Percentiles rank a stretch among this genome's conserved stretches.
phyloP scores from a whole-genome alignment of 1,284 basidiomycete genomes.

The Ganoderma leucocontextum region DNA sequence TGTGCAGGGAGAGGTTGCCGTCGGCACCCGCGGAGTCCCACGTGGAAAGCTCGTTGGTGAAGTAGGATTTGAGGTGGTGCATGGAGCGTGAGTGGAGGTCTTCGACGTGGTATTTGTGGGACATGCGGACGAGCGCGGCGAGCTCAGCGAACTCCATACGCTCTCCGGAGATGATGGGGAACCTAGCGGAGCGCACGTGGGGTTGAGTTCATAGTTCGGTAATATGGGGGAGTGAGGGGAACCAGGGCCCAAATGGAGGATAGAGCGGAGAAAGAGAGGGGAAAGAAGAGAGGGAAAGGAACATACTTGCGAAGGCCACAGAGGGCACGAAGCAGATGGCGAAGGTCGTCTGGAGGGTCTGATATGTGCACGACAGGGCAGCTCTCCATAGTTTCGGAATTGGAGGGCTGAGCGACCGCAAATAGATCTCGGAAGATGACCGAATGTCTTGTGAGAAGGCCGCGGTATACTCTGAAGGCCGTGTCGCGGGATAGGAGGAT shows the following conservation, averaged over 20 bases:
- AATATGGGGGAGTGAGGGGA: neutral
- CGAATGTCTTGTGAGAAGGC: conserved; percentile 37
- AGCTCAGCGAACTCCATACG: conserved; percentile 33
- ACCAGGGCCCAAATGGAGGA: neutral
- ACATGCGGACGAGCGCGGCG: conserved; percentile 35
- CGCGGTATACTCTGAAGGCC: conserved; percentile 37
- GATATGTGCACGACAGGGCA: conserved; percentile 36
- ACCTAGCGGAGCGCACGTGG: conserved; percentile 12
- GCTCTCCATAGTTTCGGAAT: conserved; percentile 32
- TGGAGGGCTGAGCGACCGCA: conserved; percentile 32
- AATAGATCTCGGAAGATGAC: conserved; percentile 40
- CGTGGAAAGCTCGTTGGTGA: conserved; percentile 32
- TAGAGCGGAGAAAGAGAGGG: neutral
- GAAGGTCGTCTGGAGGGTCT: conserved; percentile 33
- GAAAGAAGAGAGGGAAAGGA: neutral
- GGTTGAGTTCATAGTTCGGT: neutral
- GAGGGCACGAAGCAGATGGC: conserved; percentile 31
- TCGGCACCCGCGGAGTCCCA: conserved; percentile 31
- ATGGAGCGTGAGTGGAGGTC: conserved; percentile 32
- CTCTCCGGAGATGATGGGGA: conserved; percentile 29
- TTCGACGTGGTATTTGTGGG: conserved; percentile 38
- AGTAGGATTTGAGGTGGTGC: conserved; percentile 32
- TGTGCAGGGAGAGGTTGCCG: conserved; percentile 30
- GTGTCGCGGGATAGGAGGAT: conserved; percentile 34
- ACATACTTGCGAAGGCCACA: conserved; percentile 33